Conservation (phyloP, 176 grass and related monocot species). For the Juncus inflexus region DNA sequence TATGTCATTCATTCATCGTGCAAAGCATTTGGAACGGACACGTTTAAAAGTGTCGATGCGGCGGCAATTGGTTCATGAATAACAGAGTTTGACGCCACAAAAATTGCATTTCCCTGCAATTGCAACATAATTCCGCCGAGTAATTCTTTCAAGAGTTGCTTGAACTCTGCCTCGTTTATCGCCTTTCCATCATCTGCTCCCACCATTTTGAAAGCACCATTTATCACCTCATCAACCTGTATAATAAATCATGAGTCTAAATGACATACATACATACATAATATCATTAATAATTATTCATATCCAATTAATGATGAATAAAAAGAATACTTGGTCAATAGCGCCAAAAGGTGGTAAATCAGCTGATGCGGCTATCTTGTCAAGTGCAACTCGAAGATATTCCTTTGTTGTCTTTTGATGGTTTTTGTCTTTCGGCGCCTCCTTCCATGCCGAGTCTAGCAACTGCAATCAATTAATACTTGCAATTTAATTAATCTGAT, state of each 20-base stretch:
- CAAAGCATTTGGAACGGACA: background rate
- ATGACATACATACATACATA: too few species aligned
- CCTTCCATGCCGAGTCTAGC: constrained; percentile 60
- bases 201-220: constrained; percentile 39
- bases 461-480: constrained; percentile 31
- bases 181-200: constrained; percentile 27
- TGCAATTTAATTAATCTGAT: background rate
- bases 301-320: background rate
- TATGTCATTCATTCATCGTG: too few species aligned
- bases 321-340: constrained; percentile 37
- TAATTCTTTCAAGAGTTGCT: constrained; percentile 54
- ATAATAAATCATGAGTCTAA: background rate
- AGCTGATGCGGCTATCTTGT: constrained; percentile 54
- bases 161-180: constrained; percentile 50
- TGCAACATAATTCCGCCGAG: constrained; percentile 56
- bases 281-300: too few species aligned
- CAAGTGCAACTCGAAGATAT: constrained; percentile 38
- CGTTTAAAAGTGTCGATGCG: constrained; percentile 26
- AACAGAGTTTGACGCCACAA: constrained; percentile 58
- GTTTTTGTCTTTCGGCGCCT: constrained; percentile 18
- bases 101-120: constrained; percentile 48
- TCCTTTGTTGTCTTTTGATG: constrained; percentile 44
- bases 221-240: constrained; percentile 57
- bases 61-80: constrained; percentile 54
- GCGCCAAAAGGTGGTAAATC: constrained; percentile 48